These are phyloP conservation scores for Termitomyces sp. DNA, from an alignment of 768 basidiomycete genomes.

Conservation along the genomic window DNA sequence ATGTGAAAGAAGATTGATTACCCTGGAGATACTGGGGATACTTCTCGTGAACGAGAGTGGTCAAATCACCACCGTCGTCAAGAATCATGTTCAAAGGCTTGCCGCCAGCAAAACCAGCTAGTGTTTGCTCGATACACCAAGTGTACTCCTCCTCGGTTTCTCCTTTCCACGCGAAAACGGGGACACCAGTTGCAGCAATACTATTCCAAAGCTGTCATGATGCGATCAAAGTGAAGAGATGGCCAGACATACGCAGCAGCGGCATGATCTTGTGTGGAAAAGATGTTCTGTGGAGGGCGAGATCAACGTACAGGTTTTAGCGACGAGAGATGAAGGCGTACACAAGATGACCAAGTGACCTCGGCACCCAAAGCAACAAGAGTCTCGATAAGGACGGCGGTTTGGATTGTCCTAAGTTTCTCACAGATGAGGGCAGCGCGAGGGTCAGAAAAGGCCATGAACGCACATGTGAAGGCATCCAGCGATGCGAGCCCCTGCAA, in stretches of 20 bases:
- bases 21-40: slow-evolving; percentile 85
- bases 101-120: slow-evolving; percentile 81
- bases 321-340: slow-evolving; percentile 30
- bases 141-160: slow-evolving; percentile 98
- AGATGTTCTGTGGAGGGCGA: slow-evolving; percentile 72
- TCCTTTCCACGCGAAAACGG: slow-evolving; percentile 99
- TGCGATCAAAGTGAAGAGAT: neutral
- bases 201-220: slow-evolving; percentile 28
- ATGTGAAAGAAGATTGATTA: slow-evolving; percentile 16
- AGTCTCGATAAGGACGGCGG: slow-evolving; percentile 98
- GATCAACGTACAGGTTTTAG: neutral
- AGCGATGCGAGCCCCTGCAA: slow-evolving; percentile 93
- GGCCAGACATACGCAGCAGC: slow-evolving; percentile 75
- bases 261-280: slow-evolving; percentile 99
- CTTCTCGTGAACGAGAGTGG: slow-evolving; percentile 91
- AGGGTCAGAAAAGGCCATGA: neutral
- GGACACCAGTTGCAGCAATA: slow-evolving; percentile 96
- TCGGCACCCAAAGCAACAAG: slow-evolving; percentile 92
- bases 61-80: slow-evolving; percentile 98
- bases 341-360: slow-evolving; percentile 98
- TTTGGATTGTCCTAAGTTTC: slow-evolving; percentile 85
- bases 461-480: slow-evolving; percentile 96
- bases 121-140: slow-evolving; percentile 97
- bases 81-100: slow-evolving; percentile 96
- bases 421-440: slow-evolving; percentile 2